Base-by-base conservation (phyloP, 495 filamentous ascomycete genomes). In the Letharia lupina region DNA sequence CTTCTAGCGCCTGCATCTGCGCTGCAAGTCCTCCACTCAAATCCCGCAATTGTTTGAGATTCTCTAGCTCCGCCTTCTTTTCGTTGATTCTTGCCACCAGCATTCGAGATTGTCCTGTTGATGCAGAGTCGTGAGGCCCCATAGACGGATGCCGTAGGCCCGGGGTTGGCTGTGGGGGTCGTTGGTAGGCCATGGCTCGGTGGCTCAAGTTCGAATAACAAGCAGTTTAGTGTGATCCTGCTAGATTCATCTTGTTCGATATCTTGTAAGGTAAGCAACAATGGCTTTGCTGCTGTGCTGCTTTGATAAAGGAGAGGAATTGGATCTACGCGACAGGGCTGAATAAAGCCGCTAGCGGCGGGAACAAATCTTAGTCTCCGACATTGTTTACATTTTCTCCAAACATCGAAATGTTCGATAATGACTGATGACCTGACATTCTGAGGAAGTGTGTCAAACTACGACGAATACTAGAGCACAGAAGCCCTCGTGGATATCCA, bases 11-110 rank as follows among this genome's bases (percentile, higher is more conserved):
- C 74, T 95, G 86, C 94, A 98, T 96, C 76, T 97, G 91, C 64
- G 82, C 81, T 20, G 94, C 94, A 45, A 97, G 80, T 16, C 87
- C 89, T 23, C 86, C 90, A 71, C 91, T 96, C 68, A 98, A 82
- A 71, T 96, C 92, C 66, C 91, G 86, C 45, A 98, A 77, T 70
- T 96, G 87, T 67, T 86, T 88, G 47, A 98, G 80, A 71, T 89
- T 95, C 68, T 96, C 91, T 18, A 98, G 83, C 74, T 98, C 94
- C 52, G 88, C 88, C 74, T 90, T 92, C 79, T 98, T 98, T 73
- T 96, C 91, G 61, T 89, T 88, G 74, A 98, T 92, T 61, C 95
- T 88, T 39, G 91, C 85, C 40, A 89, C 73, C n/a, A 98, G 81
- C 37, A 87, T 85, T 5, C 91, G 87, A 28, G 93, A 92, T 74